phyloP scores from a whole-genome alignment of 352 stramenopile genomes.

The Phytophthora macrochlamydospora region DNA sequence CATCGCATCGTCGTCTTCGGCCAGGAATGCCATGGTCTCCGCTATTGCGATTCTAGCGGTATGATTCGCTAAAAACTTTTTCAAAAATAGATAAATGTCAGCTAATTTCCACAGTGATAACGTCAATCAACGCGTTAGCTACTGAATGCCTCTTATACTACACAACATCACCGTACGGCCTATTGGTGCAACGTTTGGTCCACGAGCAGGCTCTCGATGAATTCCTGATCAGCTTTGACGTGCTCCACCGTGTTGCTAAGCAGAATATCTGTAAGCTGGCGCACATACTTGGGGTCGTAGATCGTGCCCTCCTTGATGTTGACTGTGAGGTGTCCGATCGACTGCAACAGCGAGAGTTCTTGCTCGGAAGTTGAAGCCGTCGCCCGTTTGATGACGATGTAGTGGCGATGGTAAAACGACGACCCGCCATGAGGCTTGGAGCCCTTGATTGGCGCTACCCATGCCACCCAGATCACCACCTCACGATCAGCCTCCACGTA shows the following conservation, averaged over 20 bases:
- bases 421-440: constrained; percentile 36
- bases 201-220: constrained; percentile 61
- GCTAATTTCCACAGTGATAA: background rate
- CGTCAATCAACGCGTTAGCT: constrained; percentile 1
- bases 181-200: constrained; percentile 28
- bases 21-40: constrained; percentile 17
- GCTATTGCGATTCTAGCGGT: background rate
- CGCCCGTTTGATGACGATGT: constrained; percentile 58
- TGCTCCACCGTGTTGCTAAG: constrained; percentile 43
- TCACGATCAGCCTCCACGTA: constrained; percentile 66
- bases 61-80: background rate
- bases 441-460: constrained; percentile 56
- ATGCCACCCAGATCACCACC: constrained; percentile 62
- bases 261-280: constrained; percentile 51
- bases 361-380: constrained; percentile 31
- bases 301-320: constrained; percentile 40
- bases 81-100: background rate
- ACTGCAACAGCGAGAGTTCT: constrained; percentile 54
- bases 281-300: constrained; percentile 40
- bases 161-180: background rate
- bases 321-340: constrained; percentile 53
- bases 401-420: constrained; percentile 55
- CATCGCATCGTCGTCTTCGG: constrained; percentile 26
- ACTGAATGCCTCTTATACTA: background rate
- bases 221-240: constrained; percentile 43